Base-by-base conservation (phyloP, 805 yeast genomes). In the Kodamaea leandrae region DNA sequence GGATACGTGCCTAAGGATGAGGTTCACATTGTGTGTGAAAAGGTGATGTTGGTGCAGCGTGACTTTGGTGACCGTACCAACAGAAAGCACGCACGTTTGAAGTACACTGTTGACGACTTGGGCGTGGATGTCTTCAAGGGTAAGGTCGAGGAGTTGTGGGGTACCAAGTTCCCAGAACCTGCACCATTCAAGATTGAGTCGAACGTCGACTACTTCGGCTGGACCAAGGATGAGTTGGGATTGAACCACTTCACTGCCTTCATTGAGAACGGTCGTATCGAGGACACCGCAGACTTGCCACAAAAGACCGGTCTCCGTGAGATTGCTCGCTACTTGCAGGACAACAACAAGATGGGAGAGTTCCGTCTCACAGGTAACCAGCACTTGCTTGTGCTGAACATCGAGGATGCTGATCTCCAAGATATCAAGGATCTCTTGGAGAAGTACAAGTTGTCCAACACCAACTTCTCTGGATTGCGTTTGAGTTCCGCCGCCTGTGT, bases 21-120 rank as follows among this genome's bases (percentile, higher is more conserved):
- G 61, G 74, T 87, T 36, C 81, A 79, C 47, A 64, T 76, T 38
- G 96, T 83, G 15, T 86, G 96, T 63, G 96, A 91, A 65, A 86
- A 86, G 72, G 76, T 91, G 51, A 83, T 91, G 93, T 70, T 89
- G 50, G 90, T 91, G 29, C 98, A 91, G 74, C 81, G 97, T 64
- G 98, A 91, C 62, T 67, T 77, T 57, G 98, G 98, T 70, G 96
- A 90, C 66, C 85, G 98, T 71, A 78, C 80, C 58, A 89, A 91
- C 74, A 86, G 98, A 76, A 91, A 91, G 68, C 97, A 91, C 58
- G 98, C 98, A 32, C 83, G 98, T 70, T 80, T 91, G 71, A 91
- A 91, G 83, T 91, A 91, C 66, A 91, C 98, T 23, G 80, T 91
- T 55, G 98, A 91, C 68, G 95, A 87, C 56, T 68, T 91, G 78